Evolutionary conservation across 495 filamentous ascomycete genomes (phyloP).

Genomic region (Pseudevernia furfuracea): DNA sequence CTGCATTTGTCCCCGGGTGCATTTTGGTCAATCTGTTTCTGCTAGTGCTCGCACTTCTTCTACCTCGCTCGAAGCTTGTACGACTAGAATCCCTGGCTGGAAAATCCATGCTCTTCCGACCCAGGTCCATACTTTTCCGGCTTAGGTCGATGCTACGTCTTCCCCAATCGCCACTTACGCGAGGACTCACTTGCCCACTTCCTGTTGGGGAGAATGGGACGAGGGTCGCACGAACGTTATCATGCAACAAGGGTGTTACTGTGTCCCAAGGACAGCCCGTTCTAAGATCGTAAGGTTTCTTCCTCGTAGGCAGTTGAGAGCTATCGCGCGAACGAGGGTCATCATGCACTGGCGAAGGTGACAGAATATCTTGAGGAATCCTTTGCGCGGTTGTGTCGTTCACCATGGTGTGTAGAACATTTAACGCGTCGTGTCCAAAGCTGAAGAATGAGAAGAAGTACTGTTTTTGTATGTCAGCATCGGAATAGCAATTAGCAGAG

Average conservation of each 20-base stretch:
- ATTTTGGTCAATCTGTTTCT: conserved; percentile 40
- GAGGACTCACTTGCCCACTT: conserved; percentile 35
- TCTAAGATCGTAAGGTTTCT: conserved; percentile 28
- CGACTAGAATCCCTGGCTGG: conserved; percentile 29
- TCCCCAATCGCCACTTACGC: conserved; percentile 37
- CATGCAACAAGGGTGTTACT: conserved; percentile 45
- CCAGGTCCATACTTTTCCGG: conserved; percentile 25
- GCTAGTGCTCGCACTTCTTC: conserved; percentile 52
- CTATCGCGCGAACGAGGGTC: conserved; percentile 22
- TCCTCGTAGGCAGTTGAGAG: conserved; percentile 22
- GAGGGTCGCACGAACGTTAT: conserved; percentile 59
- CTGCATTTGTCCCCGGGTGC: conserved; percentile 32
- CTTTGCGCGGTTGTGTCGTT: conserved; percentile 54
- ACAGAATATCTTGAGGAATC: conserved; percentile 31
- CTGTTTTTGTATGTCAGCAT: conserved; percentile 40
- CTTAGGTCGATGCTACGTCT: conserved; percentile 22
- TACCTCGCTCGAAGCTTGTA: conserved; percentile 43
- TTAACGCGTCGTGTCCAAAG: conserved; percentile 75
- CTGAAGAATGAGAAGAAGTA: conserved; percentile 97
- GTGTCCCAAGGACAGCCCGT: conserved; percentile 31
- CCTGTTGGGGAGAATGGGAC: conserved; percentile 42
- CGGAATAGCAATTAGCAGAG: not conserved
- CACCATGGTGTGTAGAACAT: conserved; percentile 66
- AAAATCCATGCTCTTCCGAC: conserved; percentile 26
- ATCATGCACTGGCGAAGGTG: conserved; percentile 22